Percentiles rank a stretch among this genome's conserved stretches.
Conservation (phyloP, 2,329 filamentous ascomycete genomes). For the Aspergillus jensenii region DNA sequence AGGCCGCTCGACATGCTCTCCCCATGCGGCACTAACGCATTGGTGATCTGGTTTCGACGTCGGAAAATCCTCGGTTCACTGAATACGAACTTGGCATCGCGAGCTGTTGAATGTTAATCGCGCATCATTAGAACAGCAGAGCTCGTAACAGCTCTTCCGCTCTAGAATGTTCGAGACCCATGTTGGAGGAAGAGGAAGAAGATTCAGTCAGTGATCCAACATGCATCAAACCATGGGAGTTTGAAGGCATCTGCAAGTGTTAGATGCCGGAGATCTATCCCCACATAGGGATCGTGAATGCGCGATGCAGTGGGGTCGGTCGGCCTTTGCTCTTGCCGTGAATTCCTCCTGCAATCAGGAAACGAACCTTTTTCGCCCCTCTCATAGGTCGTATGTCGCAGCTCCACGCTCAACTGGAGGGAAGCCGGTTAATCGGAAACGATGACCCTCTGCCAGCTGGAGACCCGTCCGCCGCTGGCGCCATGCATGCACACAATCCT, state of each 20-base stretch:
- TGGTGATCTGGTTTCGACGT: not conserved
- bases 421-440: not conserved
- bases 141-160: not conserved
- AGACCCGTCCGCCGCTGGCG: too few species aligned
- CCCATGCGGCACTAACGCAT: constrained; percentile 1
- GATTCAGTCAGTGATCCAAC: not conserved
- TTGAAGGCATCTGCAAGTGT: not conserved
- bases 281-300: not conserved
- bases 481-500: too few species aligned
- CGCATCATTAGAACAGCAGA: not conserved
- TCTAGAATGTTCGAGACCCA: not conserved
- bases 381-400: not conserved
- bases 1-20: not conserved
- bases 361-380: not conserved
- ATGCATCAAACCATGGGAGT: not conserved
- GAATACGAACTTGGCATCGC: not conserved
- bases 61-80: not conserved
- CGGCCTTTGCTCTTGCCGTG: not conserved
- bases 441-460: not conserved
- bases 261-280: not conserved
- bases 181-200: not conserved
- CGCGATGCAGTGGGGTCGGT: not conserved
- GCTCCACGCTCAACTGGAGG: not conserved
- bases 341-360: not conserved
- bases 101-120: too few species aligned